A percentile compares a stretch with the other conserved stretches of the same genome.
phyloP scores from a whole-genome alignment of 2,329 filamentous ascomycete genomes.

The Hypoxylon rubiginosum region DNA sequence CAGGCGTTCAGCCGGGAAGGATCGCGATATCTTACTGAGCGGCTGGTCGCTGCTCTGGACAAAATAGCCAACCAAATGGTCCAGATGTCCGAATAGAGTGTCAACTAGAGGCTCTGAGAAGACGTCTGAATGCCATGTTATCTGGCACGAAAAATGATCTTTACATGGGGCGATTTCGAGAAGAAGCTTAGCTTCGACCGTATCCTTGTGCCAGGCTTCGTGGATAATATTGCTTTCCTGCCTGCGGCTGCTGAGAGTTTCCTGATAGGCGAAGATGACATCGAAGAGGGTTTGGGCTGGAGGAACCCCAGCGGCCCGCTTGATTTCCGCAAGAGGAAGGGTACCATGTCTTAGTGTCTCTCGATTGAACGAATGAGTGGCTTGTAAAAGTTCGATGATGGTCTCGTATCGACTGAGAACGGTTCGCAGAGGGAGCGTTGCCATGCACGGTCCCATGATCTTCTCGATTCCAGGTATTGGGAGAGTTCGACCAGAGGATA shows the following conservation, averaged over 20 bases:
- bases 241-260: conserved; percentile 67
- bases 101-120: conserved; percentile 69
- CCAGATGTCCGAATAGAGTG: conserved; percentile 72
- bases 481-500: conserved; percentile 85
- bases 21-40: conserved; percentile 43
- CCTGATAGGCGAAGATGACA: conserved; percentile 86
- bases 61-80: conserved; percentile 59
- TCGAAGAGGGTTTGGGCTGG: conserved; percentile 77
- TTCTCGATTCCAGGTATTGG: conserved; percentile 77
- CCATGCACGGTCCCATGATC: conserved; percentile 83
- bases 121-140: conserved; percentile 62
- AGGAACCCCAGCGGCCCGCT: conserved; percentile 67
- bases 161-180: conserved; percentile 79
- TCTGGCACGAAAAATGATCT: conserved; percentile 57
- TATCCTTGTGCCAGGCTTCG: conserved; percentile 74
- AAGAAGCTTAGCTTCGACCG: conserved; percentile 80
- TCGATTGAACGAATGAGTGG: conserved; percentile 75
- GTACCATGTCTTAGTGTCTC: conserved; percentile 73
- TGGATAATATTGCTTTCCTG: conserved; percentile 56
- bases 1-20: conserved; percentile 53
- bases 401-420: conserved; percentile 66
- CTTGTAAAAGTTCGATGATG: conserved; percentile 71
- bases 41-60: conserved; percentile 45
- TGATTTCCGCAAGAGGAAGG: conserved; percentile 78
- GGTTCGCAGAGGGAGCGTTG: conserved; percentile 79